A percentile compares a stretch with the other conserved stretches of the same genome.
Evolutionary conservation across 805 yeast genomes (phyloP).

Genomic region (Aciculoconidium aculeatum): DNA sequence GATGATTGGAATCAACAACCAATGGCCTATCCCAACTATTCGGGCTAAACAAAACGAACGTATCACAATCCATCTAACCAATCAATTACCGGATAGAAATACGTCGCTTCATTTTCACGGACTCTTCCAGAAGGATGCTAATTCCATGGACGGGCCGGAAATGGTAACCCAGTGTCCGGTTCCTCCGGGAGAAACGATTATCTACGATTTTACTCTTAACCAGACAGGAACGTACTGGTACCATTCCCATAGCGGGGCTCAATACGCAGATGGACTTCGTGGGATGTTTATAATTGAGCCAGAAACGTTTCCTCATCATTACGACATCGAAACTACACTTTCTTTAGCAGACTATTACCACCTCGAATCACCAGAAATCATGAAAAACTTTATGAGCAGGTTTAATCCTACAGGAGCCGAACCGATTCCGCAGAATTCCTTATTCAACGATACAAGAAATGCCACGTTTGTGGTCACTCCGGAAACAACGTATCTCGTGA

Average conservation of each 20-base stretch:
- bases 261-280: conserved; percentile 73
- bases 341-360: conserved; percentile 64
- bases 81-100: conserved; percentile 27
- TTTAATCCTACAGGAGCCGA: conserved; percentile 84
- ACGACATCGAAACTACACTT: conserved; percentile 56
- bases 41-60: conserved; percentile 35
- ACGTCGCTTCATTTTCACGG: conserved; percentile 44
- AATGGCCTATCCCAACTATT: conserved; percentile 41
- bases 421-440: conserved; percentile 64
- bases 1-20: conserved; percentile 52
- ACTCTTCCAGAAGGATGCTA: conserved; percentile 31
- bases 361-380: conserved; percentile 41
- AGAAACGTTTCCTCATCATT: conserved; percentile 44
- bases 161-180: conserved; percentile 43
- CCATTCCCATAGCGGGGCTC: conserved; percentile 73
- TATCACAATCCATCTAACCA: conserved; percentile 31
- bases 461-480: conserved; percentile 51
- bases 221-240: conserved; percentile 54
- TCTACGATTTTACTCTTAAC: conserved; percentile 35
- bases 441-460: conserved; percentile 62
- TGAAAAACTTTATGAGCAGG: conserved; percentile 46
- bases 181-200: conserved; percentile 31
- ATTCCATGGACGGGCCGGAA: conserved; percentile 42
- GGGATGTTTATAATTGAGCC: conserved; percentile 59
- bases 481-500: conserved; percentile 55